Base-by-base conservation (phyloP, 441 rosid species). In the Pelargonium citronellum region DNA sequence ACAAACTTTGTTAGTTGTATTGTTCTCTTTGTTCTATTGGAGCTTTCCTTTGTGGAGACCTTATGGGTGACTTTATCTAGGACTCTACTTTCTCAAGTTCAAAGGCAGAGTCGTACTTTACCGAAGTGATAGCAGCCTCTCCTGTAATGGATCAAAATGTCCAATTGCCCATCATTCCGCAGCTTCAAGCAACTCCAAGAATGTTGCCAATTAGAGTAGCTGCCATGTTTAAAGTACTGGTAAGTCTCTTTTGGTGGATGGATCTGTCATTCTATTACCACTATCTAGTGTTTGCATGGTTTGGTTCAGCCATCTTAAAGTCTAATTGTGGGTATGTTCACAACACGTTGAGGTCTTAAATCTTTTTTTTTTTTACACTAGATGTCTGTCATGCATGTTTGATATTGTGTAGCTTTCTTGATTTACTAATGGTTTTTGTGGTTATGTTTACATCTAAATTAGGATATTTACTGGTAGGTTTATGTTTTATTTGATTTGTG, bases 161-260 rank as follows among this genome's bases (percentile, higher is more conserved):
- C 67, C 80, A 70, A 34, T 80, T 87, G 79, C 94, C 96, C 57
- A 70, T 84, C 64, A 90, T 91, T 82, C 95, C 92, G 55, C 96
- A 90, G 79, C 85, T 91, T 60, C 82, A 81, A 77, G 77, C 81
- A 60, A 68, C 79, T 79, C 87, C 92, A 71, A 87, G 90, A 81
- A 77, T 82, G 24, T 81, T 92, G 74, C 91, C 98, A 69, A 58
- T 89, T 77, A 86, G 99, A 85, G 91, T 92, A 77, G 96, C 89
- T 81, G 83, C 96, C 71, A 85, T 95, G 96, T 85, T 84, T 73
- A 87, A 87, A 85, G 79, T 93, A 69, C 75, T 95, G 97, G 99
- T 95, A 77, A 80, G 90, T 74, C 12, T 64, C 7, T 37, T 43
- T 58, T 64, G 22, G 55, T 60, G 66, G 17, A 39, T 27, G 16